phyloP scores from a whole-genome alignment of 371 early-diverging fungal species.

The Entomophthora muscae region DNA sequence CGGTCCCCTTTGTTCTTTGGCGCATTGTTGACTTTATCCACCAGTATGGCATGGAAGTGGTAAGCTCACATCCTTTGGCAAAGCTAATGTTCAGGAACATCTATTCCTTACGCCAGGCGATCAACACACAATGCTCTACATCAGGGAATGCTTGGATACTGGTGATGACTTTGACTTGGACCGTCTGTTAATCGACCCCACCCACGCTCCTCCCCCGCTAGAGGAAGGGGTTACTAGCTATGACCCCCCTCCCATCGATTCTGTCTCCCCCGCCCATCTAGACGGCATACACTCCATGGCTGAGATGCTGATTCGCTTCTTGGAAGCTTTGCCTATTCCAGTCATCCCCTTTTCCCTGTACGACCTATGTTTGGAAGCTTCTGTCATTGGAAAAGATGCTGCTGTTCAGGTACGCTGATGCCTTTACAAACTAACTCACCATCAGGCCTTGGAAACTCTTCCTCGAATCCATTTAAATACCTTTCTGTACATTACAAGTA shows the following conservation, averaged over 20 bases:
- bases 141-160: conserved; percentile 67
- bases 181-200: conserved; percentile 19
- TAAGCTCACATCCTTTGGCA: conserved; percentile 11
- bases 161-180: conserved; percentile 48
- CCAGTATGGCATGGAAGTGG: conserved; percentile 35
- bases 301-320: conserved; percentile 46
- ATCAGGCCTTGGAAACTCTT: background rate
- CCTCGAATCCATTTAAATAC: background rate
- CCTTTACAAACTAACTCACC: background rate
- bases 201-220: background rate
- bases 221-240: conserved; percentile 8
- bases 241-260: conserved; percentile 10
- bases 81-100: conserved; percentile 22
- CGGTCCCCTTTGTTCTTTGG: conserved; percentile 65
- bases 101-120: conserved; percentile 55
- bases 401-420: conserved; percentile 19
- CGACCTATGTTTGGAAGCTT: conserved; percentile 38
- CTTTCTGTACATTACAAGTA: background rate
- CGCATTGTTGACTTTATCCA: conserved; percentile 61
- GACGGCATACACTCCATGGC: conserved; percentile 61
- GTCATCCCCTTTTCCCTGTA: conserved; percentile 48
- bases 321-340: conserved; percentile 54
- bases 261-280: background rate
- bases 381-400: conserved; percentile 20
- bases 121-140: conserved; percentile 33